Base-by-base conservation (phyloP, 1,139 yeast genomes). In the Geotrichum siamense region DNA sequence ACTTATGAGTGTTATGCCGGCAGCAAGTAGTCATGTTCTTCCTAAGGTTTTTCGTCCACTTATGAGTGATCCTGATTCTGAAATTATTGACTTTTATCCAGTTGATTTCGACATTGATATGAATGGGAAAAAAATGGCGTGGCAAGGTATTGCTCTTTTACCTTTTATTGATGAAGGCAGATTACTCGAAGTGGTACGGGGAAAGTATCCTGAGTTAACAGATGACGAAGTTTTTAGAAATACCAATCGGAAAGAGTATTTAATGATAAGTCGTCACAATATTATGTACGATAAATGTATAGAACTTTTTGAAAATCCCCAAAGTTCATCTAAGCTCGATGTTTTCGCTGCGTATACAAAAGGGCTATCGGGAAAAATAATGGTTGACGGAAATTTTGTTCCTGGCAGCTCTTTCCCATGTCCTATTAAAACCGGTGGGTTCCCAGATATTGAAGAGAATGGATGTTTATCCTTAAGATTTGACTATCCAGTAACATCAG, bases 1-100 rank as follows among this genome's bases (percentile, higher is more conserved):
- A 66, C 75, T 93, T 56, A 89, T 93, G 96, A 82, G 96, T 56
- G 98, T 93, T 19, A 68, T 93, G 55, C 98, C 99, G 0, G 96
- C 97, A 1, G 96, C 94, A 1, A 85, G 96, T 1, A 84, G 87
- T n/a, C 95, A 86, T 58, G 82, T 83, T 3, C 69, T 93, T 33
- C 99, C 99, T 0, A 79, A 75, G 44, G 78, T 85, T 2, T 85
- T 91, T 64, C 74, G 93, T 48, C 80, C 82, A 1, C 68, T 93
- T 54, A 89, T 89, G 97, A 76, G 79, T 10, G 78, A 80, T 30
- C 76, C 81, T 0, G 76, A 77, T 41, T 84, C 95, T 47, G 94
- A 83, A 45, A 86, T 89, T 52, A 79, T 85, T 52, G 96, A 89
- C 58, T 89, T 87, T 56, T 89, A 89, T 58, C 97, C 97, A 0